These are phyloP conservation scores for Pseudopithomyces maydicus DNA, from an alignment of 2,329 filamentous ascomycete genomes.

Conservation along the genomic window DNA sequence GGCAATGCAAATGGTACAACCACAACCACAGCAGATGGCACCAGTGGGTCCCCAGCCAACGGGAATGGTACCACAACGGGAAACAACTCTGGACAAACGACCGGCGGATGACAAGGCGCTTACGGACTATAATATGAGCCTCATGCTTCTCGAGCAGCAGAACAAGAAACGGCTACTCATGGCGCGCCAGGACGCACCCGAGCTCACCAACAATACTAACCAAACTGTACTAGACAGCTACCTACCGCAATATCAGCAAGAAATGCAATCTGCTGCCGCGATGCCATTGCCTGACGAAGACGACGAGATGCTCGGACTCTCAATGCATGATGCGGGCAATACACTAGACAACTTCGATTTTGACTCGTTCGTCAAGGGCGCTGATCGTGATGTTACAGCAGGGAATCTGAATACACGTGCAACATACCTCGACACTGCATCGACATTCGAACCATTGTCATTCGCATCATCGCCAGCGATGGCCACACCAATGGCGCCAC, in stretches of 20 bases:
- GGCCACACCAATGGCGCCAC: background rate
- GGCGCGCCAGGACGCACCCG: conserved; percentile 66
- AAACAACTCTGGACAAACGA: no score
- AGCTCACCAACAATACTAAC: no score
- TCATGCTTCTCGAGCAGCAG: conserved; percentile 83
- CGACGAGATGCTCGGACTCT: background rate
- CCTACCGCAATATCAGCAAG: no score
- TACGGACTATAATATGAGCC: conserved; percentile 83
- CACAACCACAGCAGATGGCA: no score
- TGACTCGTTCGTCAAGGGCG: background rate
- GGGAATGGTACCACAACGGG: no score
- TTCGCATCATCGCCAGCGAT: background rate
- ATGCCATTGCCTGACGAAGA: background rate
- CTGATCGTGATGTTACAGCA: no score
- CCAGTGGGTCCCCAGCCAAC: no score
- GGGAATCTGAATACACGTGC: background rate
- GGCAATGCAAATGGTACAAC: no score
- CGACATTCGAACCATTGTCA: background rate
- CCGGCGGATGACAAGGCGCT: conserved; percentile 44
- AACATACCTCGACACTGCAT: no score
- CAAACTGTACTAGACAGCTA: no score
- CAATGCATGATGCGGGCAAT: background rate
- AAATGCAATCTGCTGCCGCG: background rate
- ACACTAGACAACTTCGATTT: background rate
- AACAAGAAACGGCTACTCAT: conserved; percentile 83